Base-by-base conservation (phyloP, 1,284 basidiomycete genomes). In the Entoloma clypeatum region DNA sequence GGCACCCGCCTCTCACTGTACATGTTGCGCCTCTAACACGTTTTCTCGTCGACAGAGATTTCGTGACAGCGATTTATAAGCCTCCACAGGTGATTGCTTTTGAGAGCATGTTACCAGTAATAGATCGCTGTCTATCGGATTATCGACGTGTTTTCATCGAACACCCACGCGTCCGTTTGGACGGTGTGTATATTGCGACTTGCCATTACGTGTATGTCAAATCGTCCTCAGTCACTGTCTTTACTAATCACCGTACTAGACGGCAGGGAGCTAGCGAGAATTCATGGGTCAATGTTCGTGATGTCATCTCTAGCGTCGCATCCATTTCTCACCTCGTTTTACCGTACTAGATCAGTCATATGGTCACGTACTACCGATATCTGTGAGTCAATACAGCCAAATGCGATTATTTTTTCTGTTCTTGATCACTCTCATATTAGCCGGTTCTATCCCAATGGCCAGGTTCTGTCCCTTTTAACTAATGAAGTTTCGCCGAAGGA, bases 151-250 rank as follows among this genome's bases (percentile, higher is more conserved):
- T 86, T 4, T 87, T 79, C 57, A 75, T 94, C 30, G 85, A 92
- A 57, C 83, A 89, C 48, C 90, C 91, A 10, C 75, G 92, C 24
- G 60, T 94, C 26, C 78, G 92, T 29, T 63, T 86, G 51, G 92
- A 94, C 50, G 92, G 92, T 4, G 81, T 91, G 11, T 94, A 93
- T 60, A 93, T 95, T 44, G 81, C 89, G 18, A 82, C 91, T 10
- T 93, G 90, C 56, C 90, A 92, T 58, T 93, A 89, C 52, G 69
- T 83, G 85, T 87, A 58, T 52, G 77, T 55, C 16, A 23, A 6
- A 14, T 11, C 39, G 28, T 30, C 18, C 25, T 36, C 14, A 23
- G 17, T 29, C 30, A 4, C 18, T 35, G 38, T n/a, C n/a, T n/a
- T n/a, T n/a, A 25, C 40, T 35, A 22, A 47, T 36, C 26, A 44